Conservation (phyloP, 2,329 filamentous ascomycete genomes). For the Westerdykella sp. region DNA sequence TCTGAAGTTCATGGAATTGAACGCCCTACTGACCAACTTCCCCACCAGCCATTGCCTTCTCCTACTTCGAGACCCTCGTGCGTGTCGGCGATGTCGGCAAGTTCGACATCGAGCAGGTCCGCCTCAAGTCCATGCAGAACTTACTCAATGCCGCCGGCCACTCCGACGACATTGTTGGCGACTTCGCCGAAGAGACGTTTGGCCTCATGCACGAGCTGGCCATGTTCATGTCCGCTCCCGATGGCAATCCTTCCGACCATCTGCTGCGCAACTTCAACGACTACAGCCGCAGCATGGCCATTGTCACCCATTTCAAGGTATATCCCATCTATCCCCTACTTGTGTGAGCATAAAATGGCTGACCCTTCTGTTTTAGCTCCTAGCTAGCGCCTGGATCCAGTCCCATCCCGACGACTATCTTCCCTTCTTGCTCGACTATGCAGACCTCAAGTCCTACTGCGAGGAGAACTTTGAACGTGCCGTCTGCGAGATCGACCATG, state of each 20-base stretch:
- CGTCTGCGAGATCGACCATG: constrained; percentile 79
- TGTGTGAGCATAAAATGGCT: not conserved
- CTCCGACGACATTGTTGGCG: constrained; percentile 64
- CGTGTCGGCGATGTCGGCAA: constrained; percentile 58
- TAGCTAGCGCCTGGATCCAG: constrained; percentile 81
- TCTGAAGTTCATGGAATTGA: not conserved
- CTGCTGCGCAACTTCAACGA: constrained; percentile 71
- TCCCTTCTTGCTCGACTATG: constrained; percentile 55
- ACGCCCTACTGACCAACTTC: constrained; percentile 20
- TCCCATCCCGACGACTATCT: constrained; percentile 63
- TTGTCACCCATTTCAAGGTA: constrained; percentile 77
- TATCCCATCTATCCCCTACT: constrained; percentile 7
- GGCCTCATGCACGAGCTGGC: constrained; percentile 60
- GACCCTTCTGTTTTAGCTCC: constrained; percentile 48
- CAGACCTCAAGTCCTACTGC: constrained; percentile 63
- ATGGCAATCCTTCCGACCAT: constrained; percentile 46
- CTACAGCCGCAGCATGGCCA: constrained; percentile 57
- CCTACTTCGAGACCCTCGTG: constrained; percentile 83
- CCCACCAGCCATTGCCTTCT: constrained; percentile 73
- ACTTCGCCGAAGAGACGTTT: constrained; percentile 73
- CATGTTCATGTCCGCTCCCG: constrained; percentile 49
- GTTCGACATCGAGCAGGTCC: constrained; percentile 63
- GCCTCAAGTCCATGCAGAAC: constrained; percentile 65
- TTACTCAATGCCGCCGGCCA: constrained; percentile 66
- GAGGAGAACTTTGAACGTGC: constrained; percentile 64